Base-by-base conservation (phyloP, 75 land plant species). In the Adiantum capillusveneris region DNA sequence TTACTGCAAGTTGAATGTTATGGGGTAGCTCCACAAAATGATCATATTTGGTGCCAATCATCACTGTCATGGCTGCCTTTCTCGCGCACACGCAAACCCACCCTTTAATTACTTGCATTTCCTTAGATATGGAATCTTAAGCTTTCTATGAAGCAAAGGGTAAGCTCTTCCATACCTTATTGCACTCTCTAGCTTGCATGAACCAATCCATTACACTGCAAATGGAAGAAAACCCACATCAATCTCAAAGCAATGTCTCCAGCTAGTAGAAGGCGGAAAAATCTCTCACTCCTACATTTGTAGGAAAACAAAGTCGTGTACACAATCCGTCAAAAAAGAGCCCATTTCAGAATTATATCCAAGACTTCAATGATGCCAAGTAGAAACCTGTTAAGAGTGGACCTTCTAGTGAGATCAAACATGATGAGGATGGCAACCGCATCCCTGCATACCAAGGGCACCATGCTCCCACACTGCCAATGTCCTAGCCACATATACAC, bases 391-490 rank as follows among this genome's bases (percentile, higher is more conserved):
- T 81, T 75, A 0, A 87, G 50, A 0, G 84, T 87, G 55, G 79
- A 75, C 22, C 91, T 69, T 30, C 80, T 72, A 0, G 91, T 87
- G 14, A 87, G 82, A 71, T 87, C 91, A 60, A 88, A 87, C 81
- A 81, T 78, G 59, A 81, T 66, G 45, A 87, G 54, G 48, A 87
- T 81, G 11, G 88, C 91, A n/a, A 69, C 86, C 22, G 94, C 79
- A 68, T 85, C 90, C 65, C 80, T 78, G 44, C 94, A 88, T 29
- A 89, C 89, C 11, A 75, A 60, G 19, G 94, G 86, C 18, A 85
- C 68, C 60, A 85, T 81, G 62, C 69, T 74, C 17, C 68, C 31
- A 29, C 66, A 77, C 1, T 52, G 60, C 26, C 54, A 20, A 54
- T 85, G 82, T 36, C 86, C 84, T 84, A 11, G 12, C 3, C 3